Percentiles rank a stretch among this genome's conserved stretches.
Conservation (phyloP, 331 rosid genomes). For the Rosa hybrid region DNA sequence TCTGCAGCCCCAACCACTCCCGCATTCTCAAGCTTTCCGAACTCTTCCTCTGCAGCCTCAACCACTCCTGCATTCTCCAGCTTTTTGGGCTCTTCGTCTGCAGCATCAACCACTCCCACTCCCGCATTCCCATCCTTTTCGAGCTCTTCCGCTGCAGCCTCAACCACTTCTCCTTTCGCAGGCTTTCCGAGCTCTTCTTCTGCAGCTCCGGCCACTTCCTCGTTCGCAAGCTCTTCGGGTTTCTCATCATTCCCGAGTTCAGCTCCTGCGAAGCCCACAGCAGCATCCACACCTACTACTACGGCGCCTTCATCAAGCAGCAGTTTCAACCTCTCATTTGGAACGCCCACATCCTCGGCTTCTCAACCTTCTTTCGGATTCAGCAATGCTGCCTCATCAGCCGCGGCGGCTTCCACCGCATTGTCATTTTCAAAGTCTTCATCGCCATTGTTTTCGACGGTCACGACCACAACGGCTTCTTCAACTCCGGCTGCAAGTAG, state of each 20-base stretch:
- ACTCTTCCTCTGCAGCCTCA: neutral
- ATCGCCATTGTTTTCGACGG: conserved; percentile 52
- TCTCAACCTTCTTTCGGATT: conserved; percentile 54
- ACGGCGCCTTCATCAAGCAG: conserved; percentile 28
- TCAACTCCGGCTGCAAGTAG: conserved; percentile 48
- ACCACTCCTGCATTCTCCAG: neutral
- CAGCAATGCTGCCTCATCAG: conserved; percentile 40
- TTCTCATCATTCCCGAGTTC: conserved; percentile 42
- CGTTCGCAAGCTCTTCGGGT: conserved; percentile 38
- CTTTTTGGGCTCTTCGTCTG: neutral
- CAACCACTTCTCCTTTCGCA: conserved; percentile 12
- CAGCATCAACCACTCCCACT: conserved; percentile 21
- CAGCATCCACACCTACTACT: conserved; percentile 27
- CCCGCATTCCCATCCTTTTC: conserved; percentile 35
- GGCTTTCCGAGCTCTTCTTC: conserved; percentile 35
- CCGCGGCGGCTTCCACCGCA: conserved; percentile 26
- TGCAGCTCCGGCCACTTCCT: conserved; percentile 34
- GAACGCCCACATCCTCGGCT: conserved; percentile 44
- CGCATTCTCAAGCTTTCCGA: neutral
- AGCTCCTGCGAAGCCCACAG: conserved; percentile 39
- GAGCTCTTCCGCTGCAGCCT: neutral
- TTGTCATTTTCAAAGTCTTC: conserved; percentile 48
- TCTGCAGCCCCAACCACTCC: neutral
- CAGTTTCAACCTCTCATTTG: conserved; percentile 38
- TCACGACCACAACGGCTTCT: conserved; percentile 56